Base-by-base conservation (phyloP, 1,284 basidiomycete genomes). In the Ustilago nuda region DNA sequence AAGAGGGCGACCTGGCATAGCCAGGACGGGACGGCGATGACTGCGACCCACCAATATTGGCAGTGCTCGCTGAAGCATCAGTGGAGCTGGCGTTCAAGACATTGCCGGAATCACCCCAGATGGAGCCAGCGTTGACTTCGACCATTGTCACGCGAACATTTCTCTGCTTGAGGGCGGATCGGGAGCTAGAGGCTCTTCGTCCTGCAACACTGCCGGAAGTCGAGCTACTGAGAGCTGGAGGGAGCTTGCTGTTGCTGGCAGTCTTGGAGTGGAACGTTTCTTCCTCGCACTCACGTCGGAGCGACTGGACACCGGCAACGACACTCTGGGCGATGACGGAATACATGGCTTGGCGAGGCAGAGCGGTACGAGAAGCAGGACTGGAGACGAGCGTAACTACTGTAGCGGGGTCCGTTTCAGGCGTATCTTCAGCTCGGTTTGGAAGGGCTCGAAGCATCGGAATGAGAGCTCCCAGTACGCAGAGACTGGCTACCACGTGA, bases 401-500 rank as follows among this genome's bases (percentile, higher is more conserved):
- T 0, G 77, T 76, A 4, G 66, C 78, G 1, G 76, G 58, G 4
- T 63, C 59, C 56, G 58, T 55, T 13, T 67, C 69, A 8, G 46
- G 51, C 11, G 53, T 45, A 19, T 57, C 60, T 30, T 76, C 62
- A 7, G 62, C 53, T 7, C 79, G 66, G 27, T 77, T 75, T 3
- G 78, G 76, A 57, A 75, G 39, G 3, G 72, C 56, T n/a, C 66
- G 62, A 19, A 82, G 58, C 58, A 82, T 62, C 6, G 75, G 73
- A 1, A 79, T 53, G 9, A 81, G 62, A 27, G 77, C 68, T 13
- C 72, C 69, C 23, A 83, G 62, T 9, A 68, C 68, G 50, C 75
- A 78, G 15, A 83, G 66, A 52, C 80, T 76, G 36, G 75, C 61
- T 15, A 79, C 69, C 37, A 83, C 79, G 50, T 82, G 82, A 33